These are phyloP conservation scores for Parascedosporium putredinis DNA, from an alignment of 2,329 filamentous ascomycete species.

Conservation along the genomic window DNA sequence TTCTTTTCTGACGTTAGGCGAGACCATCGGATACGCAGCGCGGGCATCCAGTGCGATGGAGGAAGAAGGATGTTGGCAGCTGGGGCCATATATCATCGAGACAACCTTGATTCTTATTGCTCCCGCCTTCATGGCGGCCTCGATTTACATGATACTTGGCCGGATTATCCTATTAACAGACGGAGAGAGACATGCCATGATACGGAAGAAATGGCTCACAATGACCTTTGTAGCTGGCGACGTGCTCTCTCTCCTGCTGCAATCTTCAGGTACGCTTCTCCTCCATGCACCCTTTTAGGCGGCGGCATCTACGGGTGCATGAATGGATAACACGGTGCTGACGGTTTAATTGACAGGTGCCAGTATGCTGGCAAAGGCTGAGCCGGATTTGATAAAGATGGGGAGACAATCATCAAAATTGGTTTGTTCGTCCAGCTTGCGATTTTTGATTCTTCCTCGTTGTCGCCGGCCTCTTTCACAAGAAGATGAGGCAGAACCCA, in stretches of 20 bases:
- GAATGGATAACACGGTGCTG: too few relatives aligned
- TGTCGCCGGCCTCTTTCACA: constrained; percentile 33
- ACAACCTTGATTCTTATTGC: constrained; percentile 33
- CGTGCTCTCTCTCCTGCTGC: constrained; percentile 39
- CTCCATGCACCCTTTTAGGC: not conserved
- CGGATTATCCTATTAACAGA: constrained; percentile 29
- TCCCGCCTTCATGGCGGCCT: constrained; percentile 36
- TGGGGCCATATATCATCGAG: constrained; percentile 31
- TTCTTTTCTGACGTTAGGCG: constrained; percentile 16
- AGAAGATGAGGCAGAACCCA: constrained; percentile 11
- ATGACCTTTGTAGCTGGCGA: constrained; percentile 46
- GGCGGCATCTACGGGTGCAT: too few relatives aligned
- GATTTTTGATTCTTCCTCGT: constrained; percentile 42
- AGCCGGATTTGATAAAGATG: constrained; percentile 11
- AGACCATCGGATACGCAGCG: constrained; percentile 9
- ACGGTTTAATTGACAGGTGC: too few relatives aligned
- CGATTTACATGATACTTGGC: constrained; percentile 40
- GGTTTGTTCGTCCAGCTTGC: constrained; percentile 44
- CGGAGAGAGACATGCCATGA: constrained; percentile 22
- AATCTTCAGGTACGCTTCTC: constrained; percentile 23
- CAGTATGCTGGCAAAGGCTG: too few relatives aligned
- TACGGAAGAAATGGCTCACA: constrained; percentile 32
- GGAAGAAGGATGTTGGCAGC: constrained; percentile 16
- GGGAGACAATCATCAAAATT: constrained; percentile 36
- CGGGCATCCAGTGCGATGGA: constrained; percentile 11